These are phyloP conservation scores for Rubia balearica DNA, from an alignment of 305 asterid genomes.

Conservation along the genomic window DNA sequence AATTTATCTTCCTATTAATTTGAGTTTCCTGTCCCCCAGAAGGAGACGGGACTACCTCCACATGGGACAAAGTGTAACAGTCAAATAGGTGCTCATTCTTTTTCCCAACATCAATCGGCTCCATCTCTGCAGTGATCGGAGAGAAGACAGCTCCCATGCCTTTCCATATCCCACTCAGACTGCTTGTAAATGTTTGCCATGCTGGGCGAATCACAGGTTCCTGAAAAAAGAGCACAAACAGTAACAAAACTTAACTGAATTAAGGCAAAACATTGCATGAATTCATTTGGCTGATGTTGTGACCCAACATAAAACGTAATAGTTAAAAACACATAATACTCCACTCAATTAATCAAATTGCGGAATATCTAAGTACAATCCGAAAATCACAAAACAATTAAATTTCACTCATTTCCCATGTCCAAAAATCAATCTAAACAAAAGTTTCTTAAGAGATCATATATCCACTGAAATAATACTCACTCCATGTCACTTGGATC, in stretches of 20 bases:
- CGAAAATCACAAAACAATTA: neutral
- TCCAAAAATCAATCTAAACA: neutral
- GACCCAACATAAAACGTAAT: neutral
- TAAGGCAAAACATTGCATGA: neutral
- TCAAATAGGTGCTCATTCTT: conserved; percentile 74
- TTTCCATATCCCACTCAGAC: conserved; percentile 95
- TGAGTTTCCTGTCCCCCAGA: conserved; percentile 46
- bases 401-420: neutral
- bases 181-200: conserved; percentile 86
- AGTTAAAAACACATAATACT: neutral
- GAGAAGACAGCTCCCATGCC: conserved; percentile 98
- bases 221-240: conserved; percentile 32
- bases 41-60: conserved; percentile 47
- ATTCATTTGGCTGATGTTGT: neutral
- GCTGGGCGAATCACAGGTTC: conserved; percentile 92
- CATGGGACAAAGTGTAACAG: conserved; percentile 65
- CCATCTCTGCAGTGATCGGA: conserved; percentile 91
- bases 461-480: neutral
- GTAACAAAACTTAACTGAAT: neutral
- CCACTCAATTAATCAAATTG: neutral
- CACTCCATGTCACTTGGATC: neutral
- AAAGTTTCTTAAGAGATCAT: neutral
- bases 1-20: conserved; percentile 62
- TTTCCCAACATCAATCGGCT: conserved; percentile 76
- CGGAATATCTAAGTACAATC: neutral